phyloP scores from a whole-genome alignment of 352 stramenopile species.

The Globisporangium abappressorium region DNA sequence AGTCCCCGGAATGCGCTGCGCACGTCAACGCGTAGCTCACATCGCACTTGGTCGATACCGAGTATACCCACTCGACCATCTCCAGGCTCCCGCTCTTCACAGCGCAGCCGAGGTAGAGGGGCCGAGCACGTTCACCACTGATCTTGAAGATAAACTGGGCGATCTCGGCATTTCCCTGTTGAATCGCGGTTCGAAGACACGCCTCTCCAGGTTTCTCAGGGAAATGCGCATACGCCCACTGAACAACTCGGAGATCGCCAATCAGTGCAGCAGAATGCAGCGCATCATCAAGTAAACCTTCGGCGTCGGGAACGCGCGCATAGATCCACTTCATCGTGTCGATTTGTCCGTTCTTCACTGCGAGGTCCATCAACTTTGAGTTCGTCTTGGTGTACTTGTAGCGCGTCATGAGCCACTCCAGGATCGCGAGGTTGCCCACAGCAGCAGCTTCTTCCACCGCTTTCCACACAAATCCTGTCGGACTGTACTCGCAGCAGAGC shows the following conservation, averaged over 20 bases:
- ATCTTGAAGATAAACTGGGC: not conserved
- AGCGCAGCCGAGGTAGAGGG: not conserved
- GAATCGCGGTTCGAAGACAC: not conserved
- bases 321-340: constrained; percentile 1
- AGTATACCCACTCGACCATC: not conserved
- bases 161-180: not conserved
- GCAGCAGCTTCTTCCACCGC: not conserved
- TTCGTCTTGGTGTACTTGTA: not conserved
- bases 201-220: not conserved
- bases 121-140: not conserved
- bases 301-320: not conserved
- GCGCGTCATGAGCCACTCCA: not conserved
- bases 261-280: not conserved
- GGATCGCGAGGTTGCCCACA: not conserved
- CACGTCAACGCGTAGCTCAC: not conserved
- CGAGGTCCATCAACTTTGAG: not conserved
- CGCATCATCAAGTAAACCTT: not conserved
- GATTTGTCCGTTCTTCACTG: not conserved
- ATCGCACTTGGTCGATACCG: not conserved
- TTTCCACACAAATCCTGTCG: not conserved
- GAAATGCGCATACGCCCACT: not conserved
- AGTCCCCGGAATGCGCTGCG: no score
- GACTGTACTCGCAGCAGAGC: not conserved
- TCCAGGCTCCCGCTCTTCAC: not conserved
- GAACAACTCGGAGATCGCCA: not conserved